Base-by-base conservation (phyloP, 2,329 filamentous ascomycete genomes). In the Phialophora macrospora region DNA sequence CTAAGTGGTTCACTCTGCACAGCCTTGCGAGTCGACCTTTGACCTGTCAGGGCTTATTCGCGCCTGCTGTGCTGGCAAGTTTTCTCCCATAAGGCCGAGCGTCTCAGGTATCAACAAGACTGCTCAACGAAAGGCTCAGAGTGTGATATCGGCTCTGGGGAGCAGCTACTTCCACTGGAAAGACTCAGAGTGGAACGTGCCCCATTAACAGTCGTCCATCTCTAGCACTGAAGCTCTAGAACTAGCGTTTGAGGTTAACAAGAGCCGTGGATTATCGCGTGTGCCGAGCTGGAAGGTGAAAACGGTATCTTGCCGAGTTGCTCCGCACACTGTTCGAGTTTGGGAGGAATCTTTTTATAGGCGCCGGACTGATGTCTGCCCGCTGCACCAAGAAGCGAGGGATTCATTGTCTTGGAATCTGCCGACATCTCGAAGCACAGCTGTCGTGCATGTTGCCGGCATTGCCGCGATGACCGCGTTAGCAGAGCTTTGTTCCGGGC, bases 1-100 rank as follows among this genome's bases (percentile, higher is more conserved):
- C 4, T 26, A 22, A 38, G 17, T 22, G 30, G 22, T 44, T 60
- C 26, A 26, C 58, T 34, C 30, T 2, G 20, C n/a, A 60, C 24
- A 32, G 56, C 56, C 28, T 30, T 49, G 34, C 14, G 44, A 49
- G 30, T 51, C 56, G 46, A n/a, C 44, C 20, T 17, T 32, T 14
- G 8, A 20, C 26, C 22, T 28, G 28, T 22, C 14, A 12, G 24
- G 56, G 56, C 56, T 59, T 51, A 59, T 59, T 11, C 30, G 56
- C 44, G 56, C 38, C 46, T 59, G 56, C 17, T 49, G 41, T 44
- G 44, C 56, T 59, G 56, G 41, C 17, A 44, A 26, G 44, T n/a
- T 48, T 48, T 34, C 9, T 12, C 32, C 17, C 7, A 48, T 17
- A 48, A n/a, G 17, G 20, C 11, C 44, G 12, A 49, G n/a, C 46